Base-by-base conservation (phyloP, 2,329 filamentous ascomycete species). In the Bertia moriformis region DNA sequence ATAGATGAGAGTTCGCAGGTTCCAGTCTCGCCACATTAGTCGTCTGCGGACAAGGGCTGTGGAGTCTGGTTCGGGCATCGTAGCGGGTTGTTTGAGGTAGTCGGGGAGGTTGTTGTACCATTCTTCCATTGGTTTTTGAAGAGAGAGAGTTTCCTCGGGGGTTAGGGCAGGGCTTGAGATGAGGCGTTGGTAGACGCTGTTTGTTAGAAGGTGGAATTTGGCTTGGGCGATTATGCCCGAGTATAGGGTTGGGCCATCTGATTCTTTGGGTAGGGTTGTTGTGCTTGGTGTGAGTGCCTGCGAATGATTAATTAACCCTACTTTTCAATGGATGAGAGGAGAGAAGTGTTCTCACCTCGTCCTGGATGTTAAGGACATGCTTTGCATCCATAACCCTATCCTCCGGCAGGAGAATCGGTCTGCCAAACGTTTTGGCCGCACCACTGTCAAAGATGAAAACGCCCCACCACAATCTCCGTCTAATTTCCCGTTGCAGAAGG, bases 361-460 rank as follows among this genome's bases (percentile, higher is more conserved):
- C 57, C 39, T 57, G 48, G 4, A 58, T 45, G 39, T 59, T 59
- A 19, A 52, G 40, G 3, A 55, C 56, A 4, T 57, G 40, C 15
- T 49, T 46, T 18, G 53, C 53, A 37, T 55, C 56, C 12, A 53
- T 49, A 18, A 47, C 53, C 19, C 53, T 47, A 19, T 46, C 46
- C 10, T 56, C 53, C 7, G 51, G 22, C 22, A 27, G 22, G 7
- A 27, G 22, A n/a, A 27, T 27, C 47, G 61, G 60, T 32, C 61
- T 52, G 13, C 58, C 57, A 37, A 67, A 65, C 0, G 66, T 69
- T 15, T 65, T 61, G 12, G 58, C 58, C 4, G 62, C 62, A 12
- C 65, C 65, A 10, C 59, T 59, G 40, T 65, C 62, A 41, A 69
- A 62, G 13, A 62, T 57, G 44, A 60, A 67, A 3, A 62, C 42